Percentiles rank a stretch among this genome's conserved stretches.
phyloP scores from a whole-genome alignment of 1,139 yeast species.

The Hansenula lynferdii region DNA sequence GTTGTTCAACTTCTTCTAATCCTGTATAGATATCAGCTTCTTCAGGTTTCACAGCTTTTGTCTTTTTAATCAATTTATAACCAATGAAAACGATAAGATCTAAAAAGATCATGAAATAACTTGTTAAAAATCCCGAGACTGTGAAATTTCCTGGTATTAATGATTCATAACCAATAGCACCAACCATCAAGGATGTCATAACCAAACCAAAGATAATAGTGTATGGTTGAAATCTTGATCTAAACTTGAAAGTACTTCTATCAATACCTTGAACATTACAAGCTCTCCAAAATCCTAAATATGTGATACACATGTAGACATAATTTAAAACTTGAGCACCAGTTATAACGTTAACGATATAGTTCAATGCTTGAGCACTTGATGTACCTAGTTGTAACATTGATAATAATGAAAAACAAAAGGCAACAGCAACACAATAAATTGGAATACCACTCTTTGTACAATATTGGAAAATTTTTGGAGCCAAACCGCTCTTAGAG shows the following conservation, averaged over 20 bases:
- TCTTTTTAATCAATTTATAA: constrained; percentile 50
- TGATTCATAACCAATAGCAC: not conserved
- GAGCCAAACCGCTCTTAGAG: constrained; percentile 56
- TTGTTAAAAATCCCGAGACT: not conserved
- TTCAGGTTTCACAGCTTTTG: constrained; percentile 42
- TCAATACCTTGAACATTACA: constrained; percentile 45
- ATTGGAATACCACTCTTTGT: constrained; percentile 53
- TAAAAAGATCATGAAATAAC: constrained; percentile 52
- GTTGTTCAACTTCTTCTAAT: constrained; percentile 49
- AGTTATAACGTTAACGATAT: constrained; percentile 63
- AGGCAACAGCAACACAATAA: constrained; percentile 35
- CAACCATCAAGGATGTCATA: not conserved
- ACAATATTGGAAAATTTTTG: constrained; percentile 41
- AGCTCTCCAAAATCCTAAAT: constrained; percentile 54
- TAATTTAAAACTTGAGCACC: constrained; percentile 66
- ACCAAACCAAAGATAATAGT: constrained; percentile 24
- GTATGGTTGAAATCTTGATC: constrained; percentile 50
- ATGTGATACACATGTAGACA: constrained; percentile 53
- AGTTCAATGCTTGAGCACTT: constrained; percentile 52
- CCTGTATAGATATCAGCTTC: constrained; percentile 54
- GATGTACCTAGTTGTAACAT: constrained; percentile 44
- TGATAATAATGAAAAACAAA: constrained; percentile 27
- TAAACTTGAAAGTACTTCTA: constrained; percentile 40
- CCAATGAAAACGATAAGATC: constrained; percentile 48
- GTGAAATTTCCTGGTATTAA: not conserved